Base-by-base conservation (phyloP, 2,329 filamentous ascomycete species). In the Epichloe elymi region DNA sequence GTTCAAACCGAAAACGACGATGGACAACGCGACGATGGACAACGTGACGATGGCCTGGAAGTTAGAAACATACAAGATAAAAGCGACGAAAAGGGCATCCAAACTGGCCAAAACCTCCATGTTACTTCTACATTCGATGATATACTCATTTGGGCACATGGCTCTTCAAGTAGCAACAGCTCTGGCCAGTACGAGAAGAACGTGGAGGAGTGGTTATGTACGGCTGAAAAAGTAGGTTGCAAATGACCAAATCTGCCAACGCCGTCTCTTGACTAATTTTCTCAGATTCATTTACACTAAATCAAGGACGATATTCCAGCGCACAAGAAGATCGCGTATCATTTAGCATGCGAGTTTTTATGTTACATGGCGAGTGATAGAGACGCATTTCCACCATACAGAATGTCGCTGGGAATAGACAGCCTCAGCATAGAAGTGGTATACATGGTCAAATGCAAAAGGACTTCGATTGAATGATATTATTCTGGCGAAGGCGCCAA, bases 61-160 rank as follows among this genome's bases (percentile, higher is more conserved):
- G 37, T 15, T 14, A 4, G 74, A 10, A 67, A 75, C 15, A 68
- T 10, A 14, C 19, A 30, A 30, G 20, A 15, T 14, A 14, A n/a
- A 19, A 40, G 19, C n/a, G 38, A 19, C 20, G 8, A 20, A 71
- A 1, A 69, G 73, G 17, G 11, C 17, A 20, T 5, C 12, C 33
- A 17, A 37, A 14, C 48, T 14, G 40, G 40, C 2, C 69, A 71
- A 15, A 60, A 70, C 40, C 59, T 62, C 7, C 64, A 70, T 12
- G 72, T 77, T 23, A 72, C 77, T 1, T 76, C 80, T 10, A 73
- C 72, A 19, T 96, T 96, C 62, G 80, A 88, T 6, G 74, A 85
- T 50, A 65, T 95, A 48, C 69, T 88, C 3, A 75, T 95, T n/a
- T 97, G 90, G 90, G 83, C 79, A 0, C 89, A 95, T 64, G 89